Evolutionary conservation across 2,329 filamentous ascomycete genomes (phyloP), one percentile per base, ranked within the genome.

Genomic region (Phaeosphaeriaceae sp.): DNA sequence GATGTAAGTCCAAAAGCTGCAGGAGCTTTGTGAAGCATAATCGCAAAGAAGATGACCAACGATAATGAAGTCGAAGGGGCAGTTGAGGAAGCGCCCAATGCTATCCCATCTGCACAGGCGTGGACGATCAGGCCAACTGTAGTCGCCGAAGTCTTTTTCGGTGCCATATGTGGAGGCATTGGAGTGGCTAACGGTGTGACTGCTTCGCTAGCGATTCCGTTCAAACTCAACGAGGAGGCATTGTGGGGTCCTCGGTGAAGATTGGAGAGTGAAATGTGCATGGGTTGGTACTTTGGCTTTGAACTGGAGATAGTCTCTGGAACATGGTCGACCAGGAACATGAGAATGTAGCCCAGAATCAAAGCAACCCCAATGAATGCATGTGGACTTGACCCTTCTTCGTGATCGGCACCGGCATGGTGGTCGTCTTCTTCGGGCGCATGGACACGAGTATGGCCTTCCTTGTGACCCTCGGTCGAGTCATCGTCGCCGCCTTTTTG

Each of bases 11-110:
- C 94, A 76, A 99, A 99, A 0, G 94, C 92, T 1, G 94, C 94
- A 0, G 92, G 93, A 1, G 92, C 93, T 76, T 97, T 99, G 75
- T 99, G 94, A 5, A 97, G 85, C 89, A 99, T 95, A 61, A 99
- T 94, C 9, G 94, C 94, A 33, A 96, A 76, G 72, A 99, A 99
- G 32, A 99, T 91, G 62, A 99, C 90, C 52, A 97, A 85, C 29
- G 90, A 91, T 9, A 99, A 77, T 49, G 68, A 68, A 1, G 86
- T 84, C 3, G 89, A 87, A 3, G 88, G 65, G 2, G 69, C 66
- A 4, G 76, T 74, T 2, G 76, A 90, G 0, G 92, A 96, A 18
- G 94, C 94, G 17, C 94, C 94, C 75, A 99, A 87, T 2, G 94
- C 94, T 54, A 99, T 96, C 13, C 94, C 94, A 67, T 99, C 94